phyloP scores from a whole-genome alignment of 1,284 basidiomycete genomes.

The Trichosporon coremiiforme region DNA sequence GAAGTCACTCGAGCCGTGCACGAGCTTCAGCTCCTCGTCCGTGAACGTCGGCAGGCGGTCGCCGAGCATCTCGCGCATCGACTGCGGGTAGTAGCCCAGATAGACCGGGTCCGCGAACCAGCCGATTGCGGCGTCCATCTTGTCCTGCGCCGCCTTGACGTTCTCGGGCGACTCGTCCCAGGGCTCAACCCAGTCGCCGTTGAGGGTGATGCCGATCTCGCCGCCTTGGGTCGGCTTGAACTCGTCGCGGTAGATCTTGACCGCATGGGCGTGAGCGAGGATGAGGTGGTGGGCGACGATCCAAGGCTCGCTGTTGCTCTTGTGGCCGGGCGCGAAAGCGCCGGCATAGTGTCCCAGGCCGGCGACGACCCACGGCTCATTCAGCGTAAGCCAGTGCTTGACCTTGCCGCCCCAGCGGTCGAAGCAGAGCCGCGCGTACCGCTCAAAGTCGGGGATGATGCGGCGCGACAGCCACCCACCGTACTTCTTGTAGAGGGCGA shows the following conservation, averaged over 20 bases:
- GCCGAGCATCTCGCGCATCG: constrained; percentile 65
- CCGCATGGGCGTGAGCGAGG: constrained; percentile 68
- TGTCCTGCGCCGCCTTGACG: constrained; percentile 66
- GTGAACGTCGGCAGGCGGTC: constrained; percentile 69
- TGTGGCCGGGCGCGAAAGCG: constrained; percentile 52
- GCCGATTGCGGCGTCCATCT: constrained; percentile 66
- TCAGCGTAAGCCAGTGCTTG: constrained; percentile 67
- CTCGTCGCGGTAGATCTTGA: constrained; percentile 66
- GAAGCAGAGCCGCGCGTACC: constrained; percentile 72
- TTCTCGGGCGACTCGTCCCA: constrained; percentile 68
- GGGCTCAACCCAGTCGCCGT: constrained; percentile 70
- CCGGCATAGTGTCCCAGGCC: constrained; percentile 62
- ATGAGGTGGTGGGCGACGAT: constrained; percentile 71
- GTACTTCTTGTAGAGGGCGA: constrained; percentile 69
- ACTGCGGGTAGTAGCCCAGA: constrained; percentile 63
- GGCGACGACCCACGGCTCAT: constrained; percentile 74
- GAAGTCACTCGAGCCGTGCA: constrained; percentile 59
- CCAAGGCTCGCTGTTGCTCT: constrained; percentile 70
- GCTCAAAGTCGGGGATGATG: constrained; percentile 65
- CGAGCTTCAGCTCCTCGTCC: constrained; percentile 63
- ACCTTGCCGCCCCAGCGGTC: constrained; percentile 72
- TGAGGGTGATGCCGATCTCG: constrained; percentile 71
- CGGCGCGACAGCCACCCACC: constrained; percentile 66
- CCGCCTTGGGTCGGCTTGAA: constrained; percentile 59
- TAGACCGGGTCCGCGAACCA: constrained; percentile 67